Evolutionary conservation across 331 rosid species (phyloP).

Genomic region (Prunus yedoensis): DNA sequence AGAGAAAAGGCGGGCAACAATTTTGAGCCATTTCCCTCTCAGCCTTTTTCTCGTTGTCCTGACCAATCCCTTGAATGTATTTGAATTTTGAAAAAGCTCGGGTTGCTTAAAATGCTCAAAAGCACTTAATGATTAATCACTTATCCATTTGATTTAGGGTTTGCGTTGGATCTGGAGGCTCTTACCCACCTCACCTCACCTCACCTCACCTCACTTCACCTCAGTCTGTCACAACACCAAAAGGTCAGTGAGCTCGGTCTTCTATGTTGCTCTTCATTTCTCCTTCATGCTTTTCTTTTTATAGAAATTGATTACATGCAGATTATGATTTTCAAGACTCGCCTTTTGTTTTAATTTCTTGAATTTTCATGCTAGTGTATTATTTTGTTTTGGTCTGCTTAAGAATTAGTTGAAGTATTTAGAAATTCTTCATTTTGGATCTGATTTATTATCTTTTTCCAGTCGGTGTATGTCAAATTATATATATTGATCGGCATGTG

Average conservation of each 20-base stretch:
- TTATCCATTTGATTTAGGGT: neutral
- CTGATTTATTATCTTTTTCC: neutral
- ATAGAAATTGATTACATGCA: neutral
- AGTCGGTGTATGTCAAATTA: neutral
- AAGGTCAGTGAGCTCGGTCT: constrained; percentile 6
- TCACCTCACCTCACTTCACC: neutral
- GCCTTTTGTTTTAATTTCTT: neutral
- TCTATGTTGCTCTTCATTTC: neutral
- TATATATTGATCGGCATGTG: neutral
- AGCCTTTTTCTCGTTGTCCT: constrained; percentile 5
- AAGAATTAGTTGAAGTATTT: neutral
- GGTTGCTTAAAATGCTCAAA: neutral
- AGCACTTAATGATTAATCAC: neutral
- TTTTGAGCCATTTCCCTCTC: neutral
- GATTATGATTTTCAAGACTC: neutral
- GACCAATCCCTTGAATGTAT: too few species aligned
- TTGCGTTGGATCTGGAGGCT: neutral
- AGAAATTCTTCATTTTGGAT: neutral
- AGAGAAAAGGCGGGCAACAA: constrained; percentile 29
- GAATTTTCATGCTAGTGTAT: neutral
- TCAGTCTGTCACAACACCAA: neutral
- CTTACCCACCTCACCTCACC: neutral
- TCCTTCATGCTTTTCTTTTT: neutral
- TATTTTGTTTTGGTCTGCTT: neutral
- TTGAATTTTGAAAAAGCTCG: constrained; percentile 17